These are phyloP conservation scores for Hysterangium stoloniferum DNA, from an alignment of 768 basidiomycete species.

Conservation along the genomic window DNA sequence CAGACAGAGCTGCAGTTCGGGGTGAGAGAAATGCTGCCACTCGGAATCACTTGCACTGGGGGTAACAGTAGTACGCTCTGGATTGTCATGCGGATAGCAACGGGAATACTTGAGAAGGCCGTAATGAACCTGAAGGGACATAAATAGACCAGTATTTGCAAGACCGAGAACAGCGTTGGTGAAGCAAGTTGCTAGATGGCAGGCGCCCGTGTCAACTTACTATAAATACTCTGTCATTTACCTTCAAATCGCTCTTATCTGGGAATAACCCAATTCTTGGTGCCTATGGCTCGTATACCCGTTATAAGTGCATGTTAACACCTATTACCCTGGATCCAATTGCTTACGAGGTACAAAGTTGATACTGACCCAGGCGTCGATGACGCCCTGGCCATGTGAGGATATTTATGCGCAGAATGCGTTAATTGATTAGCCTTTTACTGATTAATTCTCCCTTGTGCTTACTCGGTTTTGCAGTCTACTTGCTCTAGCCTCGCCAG, in stretches of 20 bases:
- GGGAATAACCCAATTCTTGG: not conserved
- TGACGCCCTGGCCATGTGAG: slow-evolving; percentile 71
- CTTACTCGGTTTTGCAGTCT: slow-evolving; percentile 34
- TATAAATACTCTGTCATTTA: too few relatives aligned
- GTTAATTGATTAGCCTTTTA: not conserved
- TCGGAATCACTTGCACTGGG: slow-evolving; percentile 7
- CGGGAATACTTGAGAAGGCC: slow-evolving; percentile 8
- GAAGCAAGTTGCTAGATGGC: not conserved
- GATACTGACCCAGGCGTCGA: slow-evolving; percentile 87
- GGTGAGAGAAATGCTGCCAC: slow-evolving; percentile 10
- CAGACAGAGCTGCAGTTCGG: not conserved
- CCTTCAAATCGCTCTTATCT: too few relatives aligned
- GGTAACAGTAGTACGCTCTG: not conserved
- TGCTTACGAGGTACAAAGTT: slow-evolving; percentile 33
- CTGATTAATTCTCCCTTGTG: too few relatives aligned
- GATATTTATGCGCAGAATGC: slow-evolving; percentile 7
- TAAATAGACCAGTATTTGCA: not conserved
- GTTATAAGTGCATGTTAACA: slow-evolving; percentile 53
- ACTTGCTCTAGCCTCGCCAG: slow-evolving; percentile 74
- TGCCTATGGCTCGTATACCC: slow-evolving; percentile 28
- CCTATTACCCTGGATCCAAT: slow-evolving; percentile 8
- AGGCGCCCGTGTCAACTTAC: too few relatives aligned
- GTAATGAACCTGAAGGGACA: not conserved
- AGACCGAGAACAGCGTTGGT: too few relatives aligned
- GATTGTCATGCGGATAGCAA: slow-evolving; percentile 1